A percentile compares a stretch with the other conserved stretches of the same genome.
Conservation (phyloP, 805 yeast genomes). For the Teunomyces tritomae region DNA sequence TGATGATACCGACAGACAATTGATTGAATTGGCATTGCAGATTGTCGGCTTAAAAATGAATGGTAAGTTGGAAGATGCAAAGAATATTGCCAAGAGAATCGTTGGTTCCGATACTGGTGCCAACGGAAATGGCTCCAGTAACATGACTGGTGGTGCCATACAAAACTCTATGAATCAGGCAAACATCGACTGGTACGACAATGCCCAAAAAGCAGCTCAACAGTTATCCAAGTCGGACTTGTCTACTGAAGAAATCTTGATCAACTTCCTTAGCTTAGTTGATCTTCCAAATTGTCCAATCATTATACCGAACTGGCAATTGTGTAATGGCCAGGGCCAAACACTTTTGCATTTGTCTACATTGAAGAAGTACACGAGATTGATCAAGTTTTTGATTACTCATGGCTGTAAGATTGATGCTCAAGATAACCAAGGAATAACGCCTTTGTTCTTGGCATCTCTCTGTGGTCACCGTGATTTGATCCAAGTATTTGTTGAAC, state of each 20-base stretch:
- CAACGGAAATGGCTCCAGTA: constrained; percentile 33
- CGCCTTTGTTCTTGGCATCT: constrained; percentile 87
- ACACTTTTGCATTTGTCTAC: constrained; percentile 85
- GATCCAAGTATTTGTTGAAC: constrained; percentile 58
- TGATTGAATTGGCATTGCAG: constrained; percentile 92
- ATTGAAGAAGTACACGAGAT: constrained; percentile 62
- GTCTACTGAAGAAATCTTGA: constrained; percentile 48
- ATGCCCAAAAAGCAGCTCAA: constrained; percentile 51
- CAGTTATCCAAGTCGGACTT: constrained; percentile 44
- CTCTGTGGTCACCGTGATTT: constrained; percentile 69
- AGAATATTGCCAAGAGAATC: constrained; percentile 87
- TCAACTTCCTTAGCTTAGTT: constrained; percentile 54
- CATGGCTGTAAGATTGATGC: constrained; percentile 66
- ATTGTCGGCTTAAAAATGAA: constrained; percentile 97
- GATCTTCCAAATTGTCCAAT: constrained; percentile 63
- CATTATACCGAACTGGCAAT: constrained; percentile 70
- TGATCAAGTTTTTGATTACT: constrained; percentile 63
- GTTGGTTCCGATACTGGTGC: constrained; percentile 56
- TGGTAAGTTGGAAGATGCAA: constrained; percentile 92
- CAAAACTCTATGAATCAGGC: constrained; percentile 14
- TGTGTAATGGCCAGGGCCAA: constrained; percentile 82
- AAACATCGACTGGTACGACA: constrained; percentile 48
- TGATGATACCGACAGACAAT: constrained; percentile 92
- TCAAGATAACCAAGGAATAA: constrained; percentile 75
- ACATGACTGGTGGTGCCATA: constrained; percentile 1